Percentiles rank a stretch among this genome's conserved stretches.
phyloP scores from a whole-genome alignment of 495 filamentous ascomycete species.

The Hypomontagnella submonticulosa region DNA sequence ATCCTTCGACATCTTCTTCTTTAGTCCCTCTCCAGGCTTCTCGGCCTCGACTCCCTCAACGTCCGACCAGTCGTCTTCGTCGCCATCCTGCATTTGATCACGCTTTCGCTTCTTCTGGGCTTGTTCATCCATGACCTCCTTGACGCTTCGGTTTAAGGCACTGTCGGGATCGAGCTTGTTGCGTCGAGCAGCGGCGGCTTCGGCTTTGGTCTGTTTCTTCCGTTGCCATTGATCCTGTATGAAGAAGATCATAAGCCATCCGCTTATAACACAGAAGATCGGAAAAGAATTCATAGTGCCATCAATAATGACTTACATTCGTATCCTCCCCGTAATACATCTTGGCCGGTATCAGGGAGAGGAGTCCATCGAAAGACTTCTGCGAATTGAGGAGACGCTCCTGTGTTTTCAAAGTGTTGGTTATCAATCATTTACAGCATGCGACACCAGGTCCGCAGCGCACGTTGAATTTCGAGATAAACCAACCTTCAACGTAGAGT shows the following conservation, averaged over 20 bases:
- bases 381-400: slow-evolving; percentile 87
- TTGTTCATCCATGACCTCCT: slow-evolving; percentile 86
- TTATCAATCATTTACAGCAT: slow-evolving; percentile 34
- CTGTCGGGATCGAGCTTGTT: slow-evolving; percentile 89
- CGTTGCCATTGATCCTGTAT: slow-evolving; percentile 82
- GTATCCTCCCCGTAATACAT: slow-evolving; percentile 89
- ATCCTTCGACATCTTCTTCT: slow-evolving; percentile 54
- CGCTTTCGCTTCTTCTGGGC: slow-evolving; percentile 74
- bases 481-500: slow-evolving; percentile 52
- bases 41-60: slow-evolving; percentile 62
- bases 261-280: not conserved
- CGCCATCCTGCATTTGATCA: slow-evolving; percentile 50
- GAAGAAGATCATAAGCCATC: slow-evolving; percentile 32
- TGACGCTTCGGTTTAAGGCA: slow-evolving; percentile 73
- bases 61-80: slow-evolving; percentile 52
- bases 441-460: slow-evolving; percentile 19
- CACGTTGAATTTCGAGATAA: slow-evolving; percentile 15
- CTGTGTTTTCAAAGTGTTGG: slow-evolving; percentile 56
- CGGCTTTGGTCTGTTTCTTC: slow-evolving; percentile 88
- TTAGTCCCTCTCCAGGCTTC: slow-evolving; percentile 64
- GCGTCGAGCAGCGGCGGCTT: slow-evolving; percentile 77
- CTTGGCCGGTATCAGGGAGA: slow-evolving; percentile 93
- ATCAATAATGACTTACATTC: slow-evolving; percentile 70
- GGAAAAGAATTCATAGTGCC: not conserved
- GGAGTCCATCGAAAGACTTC: slow-evolving; percentile 86